Conservation (phyloP, 2,329 filamentous ascomycete genomes). For the Phaeophleospora eucalypticola region DNA sequence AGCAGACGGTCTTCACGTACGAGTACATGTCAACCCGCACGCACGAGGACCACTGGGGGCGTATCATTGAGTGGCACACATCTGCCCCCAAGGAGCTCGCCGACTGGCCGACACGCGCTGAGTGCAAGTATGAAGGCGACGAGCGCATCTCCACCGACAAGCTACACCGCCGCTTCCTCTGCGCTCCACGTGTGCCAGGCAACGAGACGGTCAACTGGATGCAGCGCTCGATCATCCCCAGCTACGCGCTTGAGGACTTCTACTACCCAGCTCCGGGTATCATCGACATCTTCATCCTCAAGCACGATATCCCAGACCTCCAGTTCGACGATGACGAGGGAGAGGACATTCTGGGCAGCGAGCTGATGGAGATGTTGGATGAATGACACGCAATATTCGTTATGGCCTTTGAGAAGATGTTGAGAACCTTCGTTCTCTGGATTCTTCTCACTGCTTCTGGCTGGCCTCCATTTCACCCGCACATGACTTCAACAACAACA, state of each 20-base stretch:
- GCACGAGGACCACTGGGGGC: neutral
- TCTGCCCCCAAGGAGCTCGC: conserved; percentile 32
- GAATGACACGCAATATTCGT: neutral
- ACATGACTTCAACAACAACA: no score
- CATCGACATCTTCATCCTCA: conserved; percentile 17
- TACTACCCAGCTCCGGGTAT: conserved; percentile 13
- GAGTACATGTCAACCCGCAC: conserved; percentile 2
- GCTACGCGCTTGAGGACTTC: conserved; percentile 38
- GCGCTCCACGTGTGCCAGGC: conserved; percentile 41
- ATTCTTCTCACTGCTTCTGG: neutral
- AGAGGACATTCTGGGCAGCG: conserved; percentile 17
- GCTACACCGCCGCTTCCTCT: conserved; percentile 40
- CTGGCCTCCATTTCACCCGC: no score
- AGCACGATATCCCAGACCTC: conserved; percentile 16
- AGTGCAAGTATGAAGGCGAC: conserved; percentile 47
- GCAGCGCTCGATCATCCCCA: conserved; percentile 36
- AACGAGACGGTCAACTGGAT: conserved; percentile 41
- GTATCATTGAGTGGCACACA: neutral
- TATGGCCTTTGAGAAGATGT: neutral
- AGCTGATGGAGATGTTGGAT: conserved; percentile 22
- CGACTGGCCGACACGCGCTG: conserved; percentile 38
- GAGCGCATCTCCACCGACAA: conserved; percentile 43
- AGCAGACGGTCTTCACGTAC: conserved; percentile 36
- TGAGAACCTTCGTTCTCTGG: neutral
- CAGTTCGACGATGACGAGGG: conserved; percentile 23